A percentile compares a stretch with the other conserved stretches of the same genome.
phyloP scores from a whole-genome alignment of 108 stramenopile genomes.

The Epithemia pelagica region DNA sequence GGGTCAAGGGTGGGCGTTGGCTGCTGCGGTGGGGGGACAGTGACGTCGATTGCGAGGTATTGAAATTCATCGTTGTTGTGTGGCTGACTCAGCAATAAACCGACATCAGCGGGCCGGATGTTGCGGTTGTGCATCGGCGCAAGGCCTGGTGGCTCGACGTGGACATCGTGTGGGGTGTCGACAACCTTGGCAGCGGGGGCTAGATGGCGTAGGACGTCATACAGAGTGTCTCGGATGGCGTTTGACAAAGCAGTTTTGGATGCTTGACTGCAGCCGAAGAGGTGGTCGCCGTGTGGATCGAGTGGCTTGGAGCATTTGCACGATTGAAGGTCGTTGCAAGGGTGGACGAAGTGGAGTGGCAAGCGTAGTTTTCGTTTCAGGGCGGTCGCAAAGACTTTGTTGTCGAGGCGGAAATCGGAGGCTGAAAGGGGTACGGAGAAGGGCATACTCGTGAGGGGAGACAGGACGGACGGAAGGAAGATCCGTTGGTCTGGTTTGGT shows the following conservation, averaged over 20 bases:
- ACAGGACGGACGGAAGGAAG: not conserved
- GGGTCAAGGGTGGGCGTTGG: not conserved
- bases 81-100: not conserved
- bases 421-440: not conserved
- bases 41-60: not conserved
- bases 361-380: not conserved
- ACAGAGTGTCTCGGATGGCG: not conserved
- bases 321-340: too few relatives aligned
- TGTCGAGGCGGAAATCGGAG: not conserved
- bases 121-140: not conserved
- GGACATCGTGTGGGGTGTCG: not conserved
- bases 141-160: not conserved
- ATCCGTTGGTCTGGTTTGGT: not conserved
- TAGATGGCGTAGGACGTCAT: not conserved
- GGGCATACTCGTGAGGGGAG: not conserved
- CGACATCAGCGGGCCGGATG: not conserved
- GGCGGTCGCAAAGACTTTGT: not conserved
- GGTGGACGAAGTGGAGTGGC: not conserved
- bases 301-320: not conserved
- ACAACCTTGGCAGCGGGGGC: not conserved
- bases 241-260: not conserved
- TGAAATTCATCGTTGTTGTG: not conserved
- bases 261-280: not conserved
- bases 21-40: not conserved
- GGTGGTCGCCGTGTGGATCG: not conserved